phyloP scores from a whole-genome alignment of 495 filamentous ascomycete species.

The Chlorociboria aeruginascens region DNA sequence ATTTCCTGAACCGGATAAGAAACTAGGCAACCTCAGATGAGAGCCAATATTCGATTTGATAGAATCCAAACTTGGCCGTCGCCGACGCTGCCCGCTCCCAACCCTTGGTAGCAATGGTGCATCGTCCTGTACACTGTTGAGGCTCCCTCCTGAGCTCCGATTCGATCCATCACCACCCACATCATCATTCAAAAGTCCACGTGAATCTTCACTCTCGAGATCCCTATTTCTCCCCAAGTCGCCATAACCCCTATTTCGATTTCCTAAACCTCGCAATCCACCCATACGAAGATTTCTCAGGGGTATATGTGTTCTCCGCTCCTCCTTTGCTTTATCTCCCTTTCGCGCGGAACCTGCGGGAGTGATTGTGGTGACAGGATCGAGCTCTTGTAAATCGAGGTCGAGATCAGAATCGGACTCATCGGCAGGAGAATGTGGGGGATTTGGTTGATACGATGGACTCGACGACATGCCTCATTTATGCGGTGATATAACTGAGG shows the following conservation, averaged over 20 bases:
- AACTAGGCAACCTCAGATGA: slow-evolving; percentile 37
- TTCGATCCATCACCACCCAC: slow-evolving; percentile 27
- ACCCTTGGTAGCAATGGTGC: slow-evolving; percentile 42
- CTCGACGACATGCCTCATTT: slow-evolving; percentile 38
- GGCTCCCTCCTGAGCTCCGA: slow-evolving; percentile 39
- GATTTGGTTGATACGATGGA: slow-evolving; percentile 32
- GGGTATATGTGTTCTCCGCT: slow-evolving; percentile 45
- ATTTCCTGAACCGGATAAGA: slow-evolving; percentile 28
- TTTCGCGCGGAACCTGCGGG: slow-evolving; percentile 18
- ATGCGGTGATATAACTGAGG: slow-evolving; percentile 8
- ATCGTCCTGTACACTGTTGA: slow-evolving; percentile 44
- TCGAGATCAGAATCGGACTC: slow-evolving; percentile 58
- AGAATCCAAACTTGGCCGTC: slow-evolving; percentile 23
- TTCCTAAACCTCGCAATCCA: slow-evolving; percentile 25
- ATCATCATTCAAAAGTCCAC: slow-evolving; percentile 43
- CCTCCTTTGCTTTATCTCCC: slow-evolving; percentile 30
- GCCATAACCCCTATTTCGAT: slow-evolving; percentile 42
- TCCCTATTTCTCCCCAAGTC: slow-evolving; percentile 44
- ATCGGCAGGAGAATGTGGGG: slow-evolving; percentile 35
- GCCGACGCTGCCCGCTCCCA: slow-evolving; percentile 3
- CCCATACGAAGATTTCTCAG: slow-evolving; percentile 60
- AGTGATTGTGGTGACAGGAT: slow-evolving; percentile 36
- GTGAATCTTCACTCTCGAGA: slow-evolving; percentile 41
- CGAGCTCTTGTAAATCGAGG: slow-evolving; percentile 50
- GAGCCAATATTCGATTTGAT: slow-evolving; percentile 27